Conservation (phyloP, 2,329 filamentous ascomycete genomes). For the Leptographium wingfieldii region DNA sequence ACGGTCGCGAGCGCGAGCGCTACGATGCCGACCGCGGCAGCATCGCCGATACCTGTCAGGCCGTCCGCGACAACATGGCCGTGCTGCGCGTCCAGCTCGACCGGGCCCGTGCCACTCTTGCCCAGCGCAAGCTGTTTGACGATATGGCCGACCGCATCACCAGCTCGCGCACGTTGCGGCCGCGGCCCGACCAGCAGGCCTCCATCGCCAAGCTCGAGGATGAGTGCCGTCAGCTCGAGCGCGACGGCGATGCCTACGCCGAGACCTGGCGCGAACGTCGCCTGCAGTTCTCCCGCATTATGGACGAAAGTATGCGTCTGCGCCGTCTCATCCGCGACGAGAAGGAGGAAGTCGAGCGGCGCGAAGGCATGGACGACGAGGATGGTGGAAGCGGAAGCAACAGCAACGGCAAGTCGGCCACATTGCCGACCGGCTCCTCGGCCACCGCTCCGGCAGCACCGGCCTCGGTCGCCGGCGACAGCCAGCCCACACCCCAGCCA, state of each 20-base stretch:
- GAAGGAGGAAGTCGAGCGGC: constrained; percentile 83
- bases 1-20: constrained; percentile 68
- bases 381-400: constrained; percentile 24
- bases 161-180: constrained; percentile 62
- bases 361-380: constrained; percentile 68
- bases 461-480: constrained; percentile 20
- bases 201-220: constrained; percentile 72
- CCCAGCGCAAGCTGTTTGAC: constrained; percentile 75
- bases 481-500: constrained; percentile 31
- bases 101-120: constrained; percentile 60
- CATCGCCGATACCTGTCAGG: constrained; percentile 66
- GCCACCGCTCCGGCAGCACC: neutral
- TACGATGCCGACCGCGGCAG: constrained; percentile 70
- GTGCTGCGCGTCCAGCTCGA: constrained; percentile 64
- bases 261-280: constrained; percentile 73
- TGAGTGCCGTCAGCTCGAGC: constrained; percentile 78
- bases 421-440: neutral
- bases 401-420: neutral
- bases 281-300: constrained; percentile 77
- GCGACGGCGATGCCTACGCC: constrained; percentile 70
- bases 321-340: constrained; percentile 81
- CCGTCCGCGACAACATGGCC: constrained; percentile 62
- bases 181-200: constrained; percentile 69
- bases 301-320: constrained; percentile 82
- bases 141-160: constrained; percentile 80